Percentiles rank a stretch among this genome's conserved stretches.
These are phyloP conservation scores for Petasospora fabianii DNA, from an alignment of 1,139 yeast species.

Conservation along the genomic window DNA sequence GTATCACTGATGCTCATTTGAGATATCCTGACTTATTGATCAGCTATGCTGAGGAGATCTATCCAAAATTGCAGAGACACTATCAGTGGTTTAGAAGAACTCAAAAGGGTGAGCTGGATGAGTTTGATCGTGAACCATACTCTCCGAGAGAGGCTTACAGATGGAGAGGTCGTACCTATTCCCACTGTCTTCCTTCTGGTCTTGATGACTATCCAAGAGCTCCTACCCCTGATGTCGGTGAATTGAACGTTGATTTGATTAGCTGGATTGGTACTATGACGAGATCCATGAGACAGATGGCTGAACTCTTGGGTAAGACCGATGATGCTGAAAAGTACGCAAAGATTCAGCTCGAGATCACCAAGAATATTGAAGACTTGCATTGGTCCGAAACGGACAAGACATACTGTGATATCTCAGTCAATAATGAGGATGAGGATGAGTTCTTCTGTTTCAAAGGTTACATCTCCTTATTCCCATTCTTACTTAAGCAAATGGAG, in stretches of 20 bases:
- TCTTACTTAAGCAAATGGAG: conserved; percentile 67
- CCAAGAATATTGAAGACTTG: conserved; percentile 59
- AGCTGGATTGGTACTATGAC: conserved; percentile 96
- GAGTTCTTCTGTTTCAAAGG: conserved; percentile 81
- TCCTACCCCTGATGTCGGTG: conserved; percentile 77
- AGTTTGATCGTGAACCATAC: conserved; percentile 59
- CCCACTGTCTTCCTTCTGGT: conserved; percentile 91
- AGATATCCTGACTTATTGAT: conserved; percentile 59
- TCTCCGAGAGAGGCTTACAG: conserved; percentile 66
- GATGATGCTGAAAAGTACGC: conserved; percentile 56
- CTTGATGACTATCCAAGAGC: conserved; percentile 95
- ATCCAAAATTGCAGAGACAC: conserved; percentile 74
- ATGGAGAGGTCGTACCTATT: conserved; percentile 89
- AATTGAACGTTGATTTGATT: conserved; percentile 81
- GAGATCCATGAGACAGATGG: conserved; percentile 70
- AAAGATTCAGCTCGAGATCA: conserved; percentile 51
- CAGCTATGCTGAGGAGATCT: conserved; percentile 60
- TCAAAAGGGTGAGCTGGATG: conserved; percentile 73
- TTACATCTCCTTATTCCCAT: conserved; percentile 82
- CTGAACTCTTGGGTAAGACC: conserved; percentile 53
- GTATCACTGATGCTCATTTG: conserved; percentile 50
- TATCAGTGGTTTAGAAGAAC: conserved; percentile 83
- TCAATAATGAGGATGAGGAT: conserved; percentile 57
- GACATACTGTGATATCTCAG: conserved; percentile 81
- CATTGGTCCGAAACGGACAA: conserved; percentile 75